A percentile compares a stretch with the other conserved stretches of the same genome.
phyloP scores from a whole-genome alignment of 352 stramenopile species.

The Phytopythium vexans region DNA sequence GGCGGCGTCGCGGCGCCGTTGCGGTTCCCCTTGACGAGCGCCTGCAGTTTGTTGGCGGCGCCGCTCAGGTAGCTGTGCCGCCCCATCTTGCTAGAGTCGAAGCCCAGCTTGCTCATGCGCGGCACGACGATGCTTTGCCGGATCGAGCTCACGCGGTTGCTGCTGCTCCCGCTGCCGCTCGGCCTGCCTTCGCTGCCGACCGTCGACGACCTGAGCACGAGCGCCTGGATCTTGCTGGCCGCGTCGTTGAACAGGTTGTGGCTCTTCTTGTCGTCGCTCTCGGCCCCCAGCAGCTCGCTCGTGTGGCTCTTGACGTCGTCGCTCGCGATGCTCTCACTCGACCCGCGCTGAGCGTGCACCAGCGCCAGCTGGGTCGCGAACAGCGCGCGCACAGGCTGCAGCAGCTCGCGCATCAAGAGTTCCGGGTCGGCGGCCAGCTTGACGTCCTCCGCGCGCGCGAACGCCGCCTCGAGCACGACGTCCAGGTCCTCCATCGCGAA shows the following conservation, averaged over 20 bases:
- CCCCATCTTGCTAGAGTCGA: constrained; percentile 7
- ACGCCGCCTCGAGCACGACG: constrained; percentile 49
- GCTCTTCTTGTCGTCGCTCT: background rate
- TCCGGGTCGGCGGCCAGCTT: constrained; percentile 33
- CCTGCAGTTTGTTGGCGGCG: constrained; percentile 32
- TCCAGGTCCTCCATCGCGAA: constrained; percentile 53
- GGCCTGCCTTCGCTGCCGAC: constrained; percentile 3
- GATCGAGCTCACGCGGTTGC: constrained; percentile 1
- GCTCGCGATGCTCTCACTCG: constrained; percentile 11
- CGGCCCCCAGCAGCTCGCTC: background rate
- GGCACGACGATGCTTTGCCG: constrained; percentile 7
- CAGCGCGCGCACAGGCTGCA: constrained; percentile 48
- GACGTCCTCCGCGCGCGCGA: constrained; percentile 37
- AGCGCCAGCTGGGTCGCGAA: constrained; percentile 23
- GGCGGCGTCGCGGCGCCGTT: background rate
- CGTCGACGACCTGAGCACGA: constrained; percentile 18
- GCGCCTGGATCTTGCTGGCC: constrained; percentile 32
- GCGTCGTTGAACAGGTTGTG: constrained; percentile 29
- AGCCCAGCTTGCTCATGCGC: constrained; percentile 11
- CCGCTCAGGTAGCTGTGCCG: constrained; percentile 30
- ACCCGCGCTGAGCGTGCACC: constrained; percentile 8
- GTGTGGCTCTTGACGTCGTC: constrained; percentile 14
- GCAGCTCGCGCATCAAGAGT: constrained; percentile 31
- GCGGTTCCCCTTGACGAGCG: constrained; percentile 26
- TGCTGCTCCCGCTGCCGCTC: constrained; percentile 14